A percentile compares a stretch with the other conserved stretches of the same genome.
These are phyloP conservation scores for Mycocentrospora acerina DNA, from an alignment of 2,329 filamentous ascomycete species.

Conservation along the genomic window DNA sequence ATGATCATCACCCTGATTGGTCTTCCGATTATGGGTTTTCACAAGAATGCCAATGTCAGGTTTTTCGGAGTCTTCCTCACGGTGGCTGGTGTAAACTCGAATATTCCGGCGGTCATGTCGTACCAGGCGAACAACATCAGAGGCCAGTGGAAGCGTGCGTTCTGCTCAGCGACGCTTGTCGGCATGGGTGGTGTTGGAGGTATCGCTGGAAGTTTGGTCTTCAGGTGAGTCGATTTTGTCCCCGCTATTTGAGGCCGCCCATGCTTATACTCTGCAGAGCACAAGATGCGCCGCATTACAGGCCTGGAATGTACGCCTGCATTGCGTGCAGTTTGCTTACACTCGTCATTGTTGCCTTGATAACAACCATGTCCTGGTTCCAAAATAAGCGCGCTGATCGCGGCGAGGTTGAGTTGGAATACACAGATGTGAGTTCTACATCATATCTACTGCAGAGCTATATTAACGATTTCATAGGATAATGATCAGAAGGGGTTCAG, in stretches of 20 bases:
- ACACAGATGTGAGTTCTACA: slow-evolving; percentile 33
- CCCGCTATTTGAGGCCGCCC: too few relatives aligned
- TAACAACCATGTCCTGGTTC: slow-evolving; percentile 34
- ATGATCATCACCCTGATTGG: slow-evolving; percentile 67
- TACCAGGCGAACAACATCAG: slow-evolving; percentile 88
- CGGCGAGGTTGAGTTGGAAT: slow-evolving; percentile 46
- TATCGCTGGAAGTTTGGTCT: slow-evolving; percentile 73
- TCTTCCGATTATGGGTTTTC: slow-evolving; percentile 72
- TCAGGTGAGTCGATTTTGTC: slow-evolving; percentile 45
- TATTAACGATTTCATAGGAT: slow-evolving; percentile 23
- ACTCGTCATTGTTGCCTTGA: slow-evolving; percentile 35
- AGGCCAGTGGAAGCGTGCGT: slow-evolving; percentile 85
- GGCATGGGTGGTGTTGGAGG: slow-evolving; percentile 77
- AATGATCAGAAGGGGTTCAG: slow-evolving; percentile 38
- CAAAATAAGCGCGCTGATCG: slow-evolving; percentile 44
- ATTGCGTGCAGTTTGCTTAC: slow-evolving; percentile 42
- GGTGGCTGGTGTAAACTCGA: slow-evolving; percentile 76
- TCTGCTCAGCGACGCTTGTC: slow-evolving; percentile 74
- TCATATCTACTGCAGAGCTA: not conserved
- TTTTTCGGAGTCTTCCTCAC: slow-evolving; percentile 76
- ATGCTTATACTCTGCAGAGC: slow-evolving; percentile 5
- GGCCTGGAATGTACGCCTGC: slow-evolving; percentile 42
- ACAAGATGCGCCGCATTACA: slow-evolving; percentile 42
- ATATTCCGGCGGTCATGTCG: slow-evolving; percentile 72
- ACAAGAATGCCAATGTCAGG: slow-evolving; percentile 56